Evolutionary conservation across 1,284 basidiomycete genomes (phyloP).

Genomic region (Spongiforma sp.): DNA sequence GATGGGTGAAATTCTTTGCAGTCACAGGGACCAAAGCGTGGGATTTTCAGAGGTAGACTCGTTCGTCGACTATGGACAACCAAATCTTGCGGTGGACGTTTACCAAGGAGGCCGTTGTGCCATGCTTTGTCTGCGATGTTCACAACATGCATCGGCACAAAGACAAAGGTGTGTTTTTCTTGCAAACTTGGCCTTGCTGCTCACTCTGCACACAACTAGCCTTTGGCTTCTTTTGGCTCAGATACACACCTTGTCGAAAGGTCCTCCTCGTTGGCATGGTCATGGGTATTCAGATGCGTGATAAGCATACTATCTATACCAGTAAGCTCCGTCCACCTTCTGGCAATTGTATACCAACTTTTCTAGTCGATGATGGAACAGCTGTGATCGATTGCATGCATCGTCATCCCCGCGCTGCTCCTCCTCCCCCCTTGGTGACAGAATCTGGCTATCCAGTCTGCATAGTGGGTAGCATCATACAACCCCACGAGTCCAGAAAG

Average conservation of each 20-base stretch:
- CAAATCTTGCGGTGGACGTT: slow-evolving; percentile 65
- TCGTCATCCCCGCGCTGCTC: slow-evolving; percentile 36
- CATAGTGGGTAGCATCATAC: slow-evolving; percentile 53
- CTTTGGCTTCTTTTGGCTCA: slow-evolving; percentile 70
- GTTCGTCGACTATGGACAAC: no score
- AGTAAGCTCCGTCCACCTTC: slow-evolving; percentile 41
- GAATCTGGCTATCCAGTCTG: slow-evolving; percentile 54
- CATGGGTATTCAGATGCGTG: slow-evolving; percentile 63
- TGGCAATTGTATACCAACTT: slow-evolving; percentile 3
- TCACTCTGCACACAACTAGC: slow-evolving; percentile 30
- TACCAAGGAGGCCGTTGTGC: slow-evolving; percentile 58
- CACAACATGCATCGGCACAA: slow-evolving; percentile 54
- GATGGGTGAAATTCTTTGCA: no score
- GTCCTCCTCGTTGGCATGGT: slow-evolving; percentile 65
- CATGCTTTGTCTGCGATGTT: slow-evolving; percentile 68
- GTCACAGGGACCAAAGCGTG: no score
- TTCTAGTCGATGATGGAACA: slow-evolving; percentile 74
- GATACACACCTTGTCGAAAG: slow-evolving; percentile 69
- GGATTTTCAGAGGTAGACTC: no score
- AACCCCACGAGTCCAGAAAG: slow-evolving; percentile 49
- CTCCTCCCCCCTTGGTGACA: slow-evolving; percentile 44
- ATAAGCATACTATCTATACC: slow-evolving; percentile 62
- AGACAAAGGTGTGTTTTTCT: slow-evolving; percentile 39
- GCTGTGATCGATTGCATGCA: slow-evolving; percentile 68
- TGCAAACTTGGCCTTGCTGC: background rate